phyloP scores from a whole-genome alignment of 1,284 basidiomycete species.

The Laetiporus sulphureus region DNA sequence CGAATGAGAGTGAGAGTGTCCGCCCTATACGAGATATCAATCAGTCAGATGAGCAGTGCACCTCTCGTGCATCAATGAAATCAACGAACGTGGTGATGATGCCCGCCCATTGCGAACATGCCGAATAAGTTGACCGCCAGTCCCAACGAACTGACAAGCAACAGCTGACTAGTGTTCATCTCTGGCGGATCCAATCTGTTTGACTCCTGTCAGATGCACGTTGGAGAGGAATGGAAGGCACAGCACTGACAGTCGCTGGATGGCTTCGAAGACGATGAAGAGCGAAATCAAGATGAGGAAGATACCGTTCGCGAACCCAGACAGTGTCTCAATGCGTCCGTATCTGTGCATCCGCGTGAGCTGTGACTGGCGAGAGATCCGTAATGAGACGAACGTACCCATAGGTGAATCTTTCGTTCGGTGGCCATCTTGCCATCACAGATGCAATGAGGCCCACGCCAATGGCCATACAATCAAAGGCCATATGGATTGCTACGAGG shows the following conservation, averaged over 20 bases:
- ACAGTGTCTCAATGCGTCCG: constrained; percentile 96
- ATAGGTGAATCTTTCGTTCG: constrained; percentile 92
- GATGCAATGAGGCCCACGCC: constrained; percentile 94
- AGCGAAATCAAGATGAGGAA: constrained; percentile 96
- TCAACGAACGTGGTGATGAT: constrained; percentile 82
- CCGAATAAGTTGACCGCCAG: constrained; percentile 95
- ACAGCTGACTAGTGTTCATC: constrained; percentile 93
- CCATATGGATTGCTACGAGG: constrained; percentile 98
- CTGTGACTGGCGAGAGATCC: background rate
- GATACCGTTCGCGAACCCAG: constrained; percentile 97
- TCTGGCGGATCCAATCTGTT: constrained; percentile 88
- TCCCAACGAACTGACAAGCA: constrained; percentile 87
- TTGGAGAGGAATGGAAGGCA: background rate
- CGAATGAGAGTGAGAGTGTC: constrained; percentile 38
- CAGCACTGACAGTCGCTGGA: constrained; percentile 82
- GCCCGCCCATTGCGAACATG: constrained; percentile 98
- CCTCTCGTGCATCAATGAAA: too few relatives aligned
- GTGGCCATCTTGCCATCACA: constrained; percentile 97
- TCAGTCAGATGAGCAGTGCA: too few relatives aligned
- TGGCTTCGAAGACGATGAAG: constrained; percentile 97
- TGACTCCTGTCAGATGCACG: background rate
- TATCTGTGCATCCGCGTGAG: constrained; percentile 48
- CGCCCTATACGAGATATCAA: constrained; percentile 31
- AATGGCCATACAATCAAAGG: constrained; percentile 98
- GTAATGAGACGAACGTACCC: constrained; percentile 47